Evolutionary conservation across 371 early-diverging fungal species (phyloP), one percentile per base, ranked within the genome.

Genomic region (Rhizopus delemar): DNA sequence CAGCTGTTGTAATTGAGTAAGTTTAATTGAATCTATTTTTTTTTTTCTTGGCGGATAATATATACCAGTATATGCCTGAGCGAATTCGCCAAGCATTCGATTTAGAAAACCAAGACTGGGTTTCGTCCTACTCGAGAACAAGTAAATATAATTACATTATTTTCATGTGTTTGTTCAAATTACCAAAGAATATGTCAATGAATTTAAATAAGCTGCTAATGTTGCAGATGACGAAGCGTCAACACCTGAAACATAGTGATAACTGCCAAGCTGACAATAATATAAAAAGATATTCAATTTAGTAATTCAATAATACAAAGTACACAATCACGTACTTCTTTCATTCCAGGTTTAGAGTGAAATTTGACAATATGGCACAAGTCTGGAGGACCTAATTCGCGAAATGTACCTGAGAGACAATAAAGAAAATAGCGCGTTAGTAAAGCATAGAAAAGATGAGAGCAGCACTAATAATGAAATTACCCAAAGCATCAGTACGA

Each of bases 361-460:
- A 85, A 73, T 77, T 97, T 97, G 55, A 92, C 87, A 56, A 97
- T 86, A 71, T 95, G 96, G 67, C 93, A 93, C 16, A 97, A 85
- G 69, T 97, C 98, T 7, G 97, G 96, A 49, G 98, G 96, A 4
- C 98, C 98, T 15, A 97, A 81, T 68, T 95, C 95, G 48, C 94
- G 88, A 70, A 93, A 94, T 46, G 91, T 83, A 22, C 86, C 93
- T 91, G 66, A 34, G 41, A 55, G 11, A 58, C 53, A 3, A 49
- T 28, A 29, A 16, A 13, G 56, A 48, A 29, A 22, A 48, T 28
- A 12, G 28, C 29, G 16, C 28, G 53, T 28, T 16, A 11, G 6
- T 39, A 38, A n/a, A 38, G 13, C 8, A 5, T 53, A 11, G 22
- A 29, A 41, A 34, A 15, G 32, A 0, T 2, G 29, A 34, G 22